phyloP scores from a whole-genome alignment of 1,284 basidiomycete species.

The Mycena sp. region DNA sequence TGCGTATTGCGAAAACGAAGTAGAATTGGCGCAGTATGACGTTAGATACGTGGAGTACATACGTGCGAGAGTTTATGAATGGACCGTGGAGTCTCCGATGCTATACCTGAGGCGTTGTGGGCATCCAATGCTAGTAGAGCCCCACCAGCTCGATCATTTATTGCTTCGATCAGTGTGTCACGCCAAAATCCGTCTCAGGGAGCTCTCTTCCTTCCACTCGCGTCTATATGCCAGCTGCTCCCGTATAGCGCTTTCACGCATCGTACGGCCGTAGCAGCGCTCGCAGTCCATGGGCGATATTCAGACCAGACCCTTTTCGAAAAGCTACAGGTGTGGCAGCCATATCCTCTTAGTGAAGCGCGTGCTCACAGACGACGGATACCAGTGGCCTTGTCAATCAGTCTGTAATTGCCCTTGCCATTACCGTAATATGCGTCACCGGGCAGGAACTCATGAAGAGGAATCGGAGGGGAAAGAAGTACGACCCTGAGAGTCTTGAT shows the following conservation, averaged over 20 bases:
- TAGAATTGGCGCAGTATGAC: constrained; percentile 62
- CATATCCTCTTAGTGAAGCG: neutral
- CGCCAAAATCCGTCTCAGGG: too few species aligned
- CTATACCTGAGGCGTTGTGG: too few species aligned
- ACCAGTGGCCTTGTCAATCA: constrained; percentile 86
- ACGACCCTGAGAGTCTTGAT: constrained; percentile 57
- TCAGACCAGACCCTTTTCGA: constrained; percentile 70
- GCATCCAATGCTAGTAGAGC: too few species aligned
- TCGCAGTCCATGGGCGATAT: constrained; percentile 56
- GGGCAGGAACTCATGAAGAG: constrained; percentile 79
- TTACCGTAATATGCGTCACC: constrained; percentile 69
- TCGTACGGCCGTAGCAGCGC: neutral
- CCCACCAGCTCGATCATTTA: too few species aligned
- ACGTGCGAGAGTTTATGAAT: neutral
- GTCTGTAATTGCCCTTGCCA: constrained; percentile 69
- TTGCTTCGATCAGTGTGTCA: too few species aligned
- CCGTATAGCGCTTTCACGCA: neutral
- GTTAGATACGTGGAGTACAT: neutral
- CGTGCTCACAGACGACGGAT: constrained; percentile 17
- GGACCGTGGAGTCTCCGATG: too few species aligned
- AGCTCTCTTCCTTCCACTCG: too few species aligned
- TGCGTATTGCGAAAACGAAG: constrained; percentile 94
- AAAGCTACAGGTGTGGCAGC: constrained; percentile 71
- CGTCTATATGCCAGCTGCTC: constrained; percentile 11
- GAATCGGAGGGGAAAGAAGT: constrained; percentile 59